Conservation (phyloP, 192 early-diverging fungal genomes). For the Coemansia nantahalensis region DNA sequence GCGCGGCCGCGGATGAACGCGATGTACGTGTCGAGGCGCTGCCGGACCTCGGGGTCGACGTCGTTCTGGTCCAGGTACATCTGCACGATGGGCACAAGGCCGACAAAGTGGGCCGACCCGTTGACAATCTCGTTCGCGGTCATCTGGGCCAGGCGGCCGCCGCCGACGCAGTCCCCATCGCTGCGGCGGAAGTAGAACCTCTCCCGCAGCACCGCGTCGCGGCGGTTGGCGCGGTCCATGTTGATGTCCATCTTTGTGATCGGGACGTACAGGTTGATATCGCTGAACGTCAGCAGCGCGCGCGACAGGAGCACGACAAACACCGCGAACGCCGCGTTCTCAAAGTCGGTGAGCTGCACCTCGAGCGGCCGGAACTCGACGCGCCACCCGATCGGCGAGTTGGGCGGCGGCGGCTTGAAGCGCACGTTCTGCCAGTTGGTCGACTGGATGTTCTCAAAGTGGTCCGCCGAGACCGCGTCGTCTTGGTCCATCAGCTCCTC, state of each 20-base stretch:
- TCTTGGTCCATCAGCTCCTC: slow-evolving; percentile 86
- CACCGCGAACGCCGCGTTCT: slow-evolving; percentile 93
- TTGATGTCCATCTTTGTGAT: slow-evolving; percentile 95
- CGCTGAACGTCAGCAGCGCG: slow-evolving; percentile 75
- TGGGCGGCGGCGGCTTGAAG: slow-evolving; percentile 96
- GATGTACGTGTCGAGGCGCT: slow-evolving; percentile 70
- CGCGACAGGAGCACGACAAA: slow-evolving; percentile 92
- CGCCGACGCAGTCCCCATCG: slow-evolving; percentile 5
- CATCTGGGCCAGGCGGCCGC: slow-evolving; percentile 65
- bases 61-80: slow-evolving; percentile 77
- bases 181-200: slow-evolving; percentile 92
- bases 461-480: slow-evolving; percentile 81
- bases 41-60: slow-evolving; percentile 66
- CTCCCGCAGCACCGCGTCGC: slow-evolving; percentile 76
- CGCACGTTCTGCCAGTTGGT: slow-evolving; percentile 99
- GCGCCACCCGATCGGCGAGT: slow-evolving; percentile 92
- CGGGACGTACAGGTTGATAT: slow-evolving; percentile 95
- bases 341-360: slow-evolving; percentile 94
- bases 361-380: slow-evolving; percentile 98
- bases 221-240: slow-evolving; percentile 82
- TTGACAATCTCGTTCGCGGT: slow-evolving; percentile 93
- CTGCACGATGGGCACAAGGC: slow-evolving; percentile 80
- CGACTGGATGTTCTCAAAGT: slow-evolving; percentile 99
- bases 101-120: slow-evolving; percentile 74
- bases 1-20: slow-evolving; percentile 78